phyloP scores from a whole-genome alignment of 306 rosid genomes.

The Heteromeles arbutifolia region DNA sequence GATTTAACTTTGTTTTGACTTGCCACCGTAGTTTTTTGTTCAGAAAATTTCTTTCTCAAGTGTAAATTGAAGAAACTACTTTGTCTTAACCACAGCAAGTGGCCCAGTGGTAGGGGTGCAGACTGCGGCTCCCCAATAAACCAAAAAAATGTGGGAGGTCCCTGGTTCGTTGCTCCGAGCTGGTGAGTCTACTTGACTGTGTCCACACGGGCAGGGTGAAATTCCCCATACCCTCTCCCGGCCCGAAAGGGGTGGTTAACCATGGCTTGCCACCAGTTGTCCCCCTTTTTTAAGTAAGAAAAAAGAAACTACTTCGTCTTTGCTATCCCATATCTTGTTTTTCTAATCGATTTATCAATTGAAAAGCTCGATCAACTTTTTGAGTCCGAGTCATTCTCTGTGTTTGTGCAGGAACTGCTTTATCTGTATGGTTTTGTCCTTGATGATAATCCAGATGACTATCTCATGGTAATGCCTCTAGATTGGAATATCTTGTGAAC shows the following conservation, averaged over 20 bases:
- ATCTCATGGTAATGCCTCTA: constrained; percentile 73
- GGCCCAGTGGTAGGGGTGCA: too few relatives aligned
- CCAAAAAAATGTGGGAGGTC: too few relatives aligned
- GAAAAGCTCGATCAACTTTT: constrained; percentile 2
- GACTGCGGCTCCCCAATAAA: too few relatives aligned
- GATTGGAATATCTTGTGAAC: constrained; percentile 6
- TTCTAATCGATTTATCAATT: background rate
- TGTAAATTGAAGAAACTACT: background rate
- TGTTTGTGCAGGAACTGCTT: constrained; percentile 76
- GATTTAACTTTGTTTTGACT: background rate
- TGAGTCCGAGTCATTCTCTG: constrained; percentile 13
- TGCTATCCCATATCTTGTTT: background rate
- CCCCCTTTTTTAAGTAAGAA: too few relatives aligned
- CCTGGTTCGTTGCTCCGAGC: too few relatives aligned
- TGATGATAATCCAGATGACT: constrained; percentile 81
- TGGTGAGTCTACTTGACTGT: too few relatives aligned
- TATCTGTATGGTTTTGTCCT: constrained; percentile 83
- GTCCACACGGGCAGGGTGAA: too few relatives aligned
- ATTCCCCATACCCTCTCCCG: too few relatives aligned
- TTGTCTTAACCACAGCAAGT: too few relatives aligned
- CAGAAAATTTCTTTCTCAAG: background rate
- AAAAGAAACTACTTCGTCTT: background rate
- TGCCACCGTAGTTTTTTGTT: background rate
- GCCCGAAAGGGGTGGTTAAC: too few relatives aligned
- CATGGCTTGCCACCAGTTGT: too few relatives aligned